Percentiles rank a stretch among this genome's conserved stretches.
These are phyloP conservation scores for Penicillium manginii DNA, from an alignment of 495 filamentous ascomycete genomes.

Conservation along the genomic window DNA sequence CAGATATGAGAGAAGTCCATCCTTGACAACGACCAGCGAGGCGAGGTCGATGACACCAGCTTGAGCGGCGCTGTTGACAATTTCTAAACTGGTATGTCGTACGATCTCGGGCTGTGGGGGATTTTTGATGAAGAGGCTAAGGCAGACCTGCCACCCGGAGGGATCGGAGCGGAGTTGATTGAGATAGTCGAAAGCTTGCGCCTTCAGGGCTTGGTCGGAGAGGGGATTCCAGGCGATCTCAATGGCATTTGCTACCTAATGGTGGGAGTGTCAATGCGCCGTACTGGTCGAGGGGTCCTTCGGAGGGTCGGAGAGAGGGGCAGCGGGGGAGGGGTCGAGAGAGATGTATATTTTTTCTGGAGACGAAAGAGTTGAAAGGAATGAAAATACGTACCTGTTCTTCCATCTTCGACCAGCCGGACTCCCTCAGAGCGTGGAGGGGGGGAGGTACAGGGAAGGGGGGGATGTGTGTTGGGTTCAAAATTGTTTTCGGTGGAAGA, in stretches of 20 bases:
- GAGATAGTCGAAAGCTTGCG: slow-evolving; percentile 85
- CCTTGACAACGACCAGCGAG: slow-evolving; percentile 69
- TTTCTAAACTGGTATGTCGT: slow-evolving; percentile 83
- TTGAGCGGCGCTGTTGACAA: slow-evolving; percentile 89
- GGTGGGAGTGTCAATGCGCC: slow-evolving; percentile 17
- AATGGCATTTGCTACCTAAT: slow-evolving; percentile 87
- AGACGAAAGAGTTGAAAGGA: slow-evolving; percentile 8
- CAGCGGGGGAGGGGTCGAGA: slow-evolving; percentile 22
- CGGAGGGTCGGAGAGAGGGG: slow-evolving; percentile 30
- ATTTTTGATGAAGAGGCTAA: slow-evolving; percentile 79
- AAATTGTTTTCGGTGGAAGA: slow-evolving; percentile 39
- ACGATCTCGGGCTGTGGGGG: slow-evolving; percentile 82
- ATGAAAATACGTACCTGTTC: slow-evolving; percentile 45
- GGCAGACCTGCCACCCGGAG: slow-evolving; percentile 84
- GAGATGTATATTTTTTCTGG: slow-evolving; percentile 22
- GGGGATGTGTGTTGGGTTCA: slow-evolving; percentile 30
- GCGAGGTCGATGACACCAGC: slow-evolving; percentile 68
- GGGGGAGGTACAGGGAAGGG: slow-evolving; percentile 19
- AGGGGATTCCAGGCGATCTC: slow-evolving; percentile 82
- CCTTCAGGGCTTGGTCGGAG: slow-evolving; percentile 73
- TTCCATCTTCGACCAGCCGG: slow-evolving; percentile 54
- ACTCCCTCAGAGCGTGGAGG: slow-evolving; percentile 39
- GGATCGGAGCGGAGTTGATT: slow-evolving; percentile 78
- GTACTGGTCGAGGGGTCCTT: slow-evolving; percentile 7
- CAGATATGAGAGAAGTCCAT: slow-evolving; percentile 77